A percentile compares a stretch with the other conserved stretches of the same genome.
These are phyloP conservation scores for Penicillium steckii DNA, from an alignment of 495 filamentous ascomycete species.

Conservation along the genomic window DNA sequence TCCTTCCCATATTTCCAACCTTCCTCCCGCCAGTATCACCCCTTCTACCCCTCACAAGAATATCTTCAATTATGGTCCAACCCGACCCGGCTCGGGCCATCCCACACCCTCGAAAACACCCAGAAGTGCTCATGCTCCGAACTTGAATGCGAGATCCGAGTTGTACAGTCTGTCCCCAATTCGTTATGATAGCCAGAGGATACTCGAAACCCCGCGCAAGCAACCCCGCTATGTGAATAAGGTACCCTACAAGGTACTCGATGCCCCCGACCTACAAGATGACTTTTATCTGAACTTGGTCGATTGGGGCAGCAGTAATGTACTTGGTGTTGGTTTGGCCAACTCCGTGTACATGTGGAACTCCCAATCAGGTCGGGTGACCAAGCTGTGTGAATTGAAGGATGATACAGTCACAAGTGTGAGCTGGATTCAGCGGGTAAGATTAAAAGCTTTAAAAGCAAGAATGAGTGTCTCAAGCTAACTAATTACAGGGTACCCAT, in stretches of 20 bases:
- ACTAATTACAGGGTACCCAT: slow-evolving; percentile 70
- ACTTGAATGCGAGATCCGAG: slow-evolving; percentile 83
- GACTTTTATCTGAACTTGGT: slow-evolving; percentile 98
- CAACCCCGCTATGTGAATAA: slow-evolving; percentile 87
- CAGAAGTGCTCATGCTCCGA: slow-evolving; percentile 77
- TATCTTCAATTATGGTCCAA: slow-evolving; percentile 88
- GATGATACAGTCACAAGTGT: slow-evolving; percentile 96
- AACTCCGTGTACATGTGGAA: slow-evolving; percentile 99
- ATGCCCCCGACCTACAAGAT: slow-evolving; percentile 93
- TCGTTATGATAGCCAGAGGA: slow-evolving; percentile 82
- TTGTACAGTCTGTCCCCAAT: slow-evolving; percentile 93
- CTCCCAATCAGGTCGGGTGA: slow-evolving; percentile 78
- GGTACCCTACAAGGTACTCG: slow-evolving; percentile 95
- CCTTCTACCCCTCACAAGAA: slow-evolving; percentile 97
- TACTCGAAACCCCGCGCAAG: slow-evolving; percentile 85
- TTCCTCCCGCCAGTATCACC: slow-evolving; percentile 69
- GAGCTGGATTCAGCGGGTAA: slow-evolving; percentile 87
- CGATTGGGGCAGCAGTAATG: slow-evolving; percentile 95
- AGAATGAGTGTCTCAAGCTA: slow-evolving; percentile 1
- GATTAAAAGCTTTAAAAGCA: slow-evolving; percentile 3
- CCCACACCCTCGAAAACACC: slow-evolving; percentile 88
- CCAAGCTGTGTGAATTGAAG: slow-evolving; percentile 86
- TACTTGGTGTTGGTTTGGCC: slow-evolving; percentile 87
- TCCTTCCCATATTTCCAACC: slow-evolving; percentile 61
- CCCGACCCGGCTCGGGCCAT: slow-evolving; percentile 68